phyloP scores from a whole-genome alignment of 2,329 filamentous ascomycete species.

The Xylariomycetidae sp. region DNA sequence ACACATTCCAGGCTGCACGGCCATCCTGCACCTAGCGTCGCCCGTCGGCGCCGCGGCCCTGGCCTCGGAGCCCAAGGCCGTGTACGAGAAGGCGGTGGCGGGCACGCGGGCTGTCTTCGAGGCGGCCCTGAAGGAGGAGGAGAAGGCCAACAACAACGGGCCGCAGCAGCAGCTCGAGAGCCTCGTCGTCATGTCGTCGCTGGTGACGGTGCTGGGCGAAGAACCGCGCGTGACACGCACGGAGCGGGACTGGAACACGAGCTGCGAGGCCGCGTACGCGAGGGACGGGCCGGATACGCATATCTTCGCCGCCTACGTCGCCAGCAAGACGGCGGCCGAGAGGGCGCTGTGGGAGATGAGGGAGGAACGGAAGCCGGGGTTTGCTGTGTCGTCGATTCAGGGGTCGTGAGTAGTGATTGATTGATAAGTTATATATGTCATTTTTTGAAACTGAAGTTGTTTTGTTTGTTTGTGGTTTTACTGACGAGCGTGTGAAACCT shows the following conservation, averaged over 20 bases:
- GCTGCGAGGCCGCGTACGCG: constrained; percentile 12
- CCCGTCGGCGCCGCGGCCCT: too few relatives aligned
- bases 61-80: too few relatives aligned
- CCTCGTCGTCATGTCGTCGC: constrained; percentile 22
- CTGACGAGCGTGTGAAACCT: background rate
- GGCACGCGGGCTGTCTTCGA: too few relatives aligned
- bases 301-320: constrained; percentile 20
- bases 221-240: constrained; percentile 14
- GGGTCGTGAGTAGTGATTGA: constrained; percentile 18
- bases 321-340: constrained; percentile 23
- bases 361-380: constrained; percentile 16
- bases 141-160: too few relatives aligned
- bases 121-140: constrained; percentile 15
- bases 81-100: too few relatives aligned
- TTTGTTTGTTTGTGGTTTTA: constrained; percentile 1
- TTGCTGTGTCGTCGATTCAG: constrained; percentile 21
- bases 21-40: constrained; percentile 22
- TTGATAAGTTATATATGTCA: too few relatives aligned
- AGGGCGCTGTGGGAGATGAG: constrained; percentile 21
- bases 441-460: constrained; percentile 2
- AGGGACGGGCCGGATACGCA: constrained; percentile 13
- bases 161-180: constrained; percentile 13
- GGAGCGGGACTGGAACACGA: constrained; percentile 23
- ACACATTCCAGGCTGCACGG: constrained; percentile 18
- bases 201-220: constrained; percentile 17